Conservation (phyloP, 164 flowering plant genomes). For the Houttuynia cordata region DNA sequence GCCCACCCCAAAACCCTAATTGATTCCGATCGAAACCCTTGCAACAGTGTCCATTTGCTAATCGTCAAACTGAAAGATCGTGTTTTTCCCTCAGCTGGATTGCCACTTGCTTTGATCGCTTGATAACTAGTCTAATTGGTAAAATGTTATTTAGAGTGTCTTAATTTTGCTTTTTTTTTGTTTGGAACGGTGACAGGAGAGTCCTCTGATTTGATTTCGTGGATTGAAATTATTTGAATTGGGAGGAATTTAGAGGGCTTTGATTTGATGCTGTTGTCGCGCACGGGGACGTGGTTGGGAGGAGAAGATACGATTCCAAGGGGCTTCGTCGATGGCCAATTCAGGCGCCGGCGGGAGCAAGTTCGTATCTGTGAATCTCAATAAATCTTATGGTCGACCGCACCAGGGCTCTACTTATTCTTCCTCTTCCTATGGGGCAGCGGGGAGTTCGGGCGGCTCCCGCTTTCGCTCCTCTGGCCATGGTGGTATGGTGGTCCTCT, state of each 20-base stretch:
- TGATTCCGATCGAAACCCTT: too few species aligned
- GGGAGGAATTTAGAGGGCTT: too few species aligned
- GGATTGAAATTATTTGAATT: too few species aligned
- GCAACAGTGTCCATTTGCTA: too few species aligned
- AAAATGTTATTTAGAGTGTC: neutral
- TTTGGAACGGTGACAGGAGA: too few species aligned
- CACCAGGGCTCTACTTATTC: constrained; percentile 10
- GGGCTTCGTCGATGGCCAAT: constrained; percentile 59
- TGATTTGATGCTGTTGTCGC: constrained; percentile 45
- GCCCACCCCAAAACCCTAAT: too few species aligned
- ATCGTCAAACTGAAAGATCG: too few species aligned
- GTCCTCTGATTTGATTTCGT: too few species aligned
- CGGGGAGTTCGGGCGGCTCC: constrained; percentile 8
- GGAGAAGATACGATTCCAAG: constrained; percentile 9
- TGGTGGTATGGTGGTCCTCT: constrained; percentile 71
- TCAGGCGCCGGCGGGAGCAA: constrained; percentile 66
- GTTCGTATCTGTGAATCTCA: constrained; percentile 88
- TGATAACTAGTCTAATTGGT: neutral
- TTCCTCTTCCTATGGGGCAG: neutral
- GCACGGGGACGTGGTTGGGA: constrained; percentile 6
- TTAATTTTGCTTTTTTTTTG: too few species aligned
- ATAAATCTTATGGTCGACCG: constrained; percentile 76
- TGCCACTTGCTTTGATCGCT: neutral
- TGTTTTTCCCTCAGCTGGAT: neutral
- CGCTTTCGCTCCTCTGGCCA: constrained; percentile 21